Evolutionary conservation across 805 yeast species (phyloP), one percentile per base, ranked within the genome.

Genomic region (Lipomyces oligophaga): DNA sequence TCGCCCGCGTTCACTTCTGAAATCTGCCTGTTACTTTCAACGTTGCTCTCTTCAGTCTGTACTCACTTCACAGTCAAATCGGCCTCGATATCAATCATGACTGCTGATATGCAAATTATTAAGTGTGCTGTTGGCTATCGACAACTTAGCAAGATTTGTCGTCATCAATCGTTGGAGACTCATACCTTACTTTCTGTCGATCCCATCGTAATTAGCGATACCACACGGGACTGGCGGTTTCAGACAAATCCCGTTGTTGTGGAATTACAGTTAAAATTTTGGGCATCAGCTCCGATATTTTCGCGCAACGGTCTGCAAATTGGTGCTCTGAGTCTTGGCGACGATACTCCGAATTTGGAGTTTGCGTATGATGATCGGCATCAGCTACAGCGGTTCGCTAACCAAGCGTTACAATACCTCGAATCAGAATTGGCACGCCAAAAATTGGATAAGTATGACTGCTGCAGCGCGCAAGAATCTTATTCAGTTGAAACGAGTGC

Each of bases 191-290:
- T 84, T 28, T 80, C 88, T 0, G 62, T 68, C 5, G 79, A 71
- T 1, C 71, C 73, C 50, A 75, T 84, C 43, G 67, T 78, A 3
- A 55, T 84, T 5, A 60, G 71, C 4, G 85, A 83, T 61, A 80
- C 88, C 2, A 62, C 78, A 4, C 66, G 67, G 28, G 94, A 84
- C 60, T 84, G 94, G 93, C 69, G 94, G 60, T 74, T 81, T 3
- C 58, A 64, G 15, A 65, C 68, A 33, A 81, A 78, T 57, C 90
- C 90, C 0, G 67, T 82, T 38, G 85, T 84, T 0, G 74, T 70
- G 18, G 80, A 81, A 0, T 8, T 8, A 5, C 67, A 71, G 0
- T 75, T 83, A 41, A 70, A 65, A 45, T 81, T 81, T 58, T 84
- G 82, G 60, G 74, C 79, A 28, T 85, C 84, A 0, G 84, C 79